Base-by-base conservation (phyloP, 495 filamentous ascomycete species). In the Lineolata rhizophorae region DNA sequence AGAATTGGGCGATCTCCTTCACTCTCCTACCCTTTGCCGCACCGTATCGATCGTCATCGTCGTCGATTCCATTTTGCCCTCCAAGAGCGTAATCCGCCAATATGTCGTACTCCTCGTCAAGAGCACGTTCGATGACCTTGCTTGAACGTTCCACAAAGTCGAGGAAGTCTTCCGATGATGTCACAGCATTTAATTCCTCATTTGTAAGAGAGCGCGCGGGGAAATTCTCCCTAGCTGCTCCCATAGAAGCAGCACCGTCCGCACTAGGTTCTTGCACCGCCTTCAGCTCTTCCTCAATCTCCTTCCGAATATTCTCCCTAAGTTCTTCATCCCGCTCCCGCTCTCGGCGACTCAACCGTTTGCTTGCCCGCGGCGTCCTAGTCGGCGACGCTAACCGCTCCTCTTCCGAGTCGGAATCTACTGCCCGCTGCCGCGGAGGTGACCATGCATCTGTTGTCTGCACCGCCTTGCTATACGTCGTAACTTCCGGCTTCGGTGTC, bases 141-240 rank as follows among this genome's bases (percentile, higher is more conserved):
- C 77, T 84, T 18, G 85, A 94, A 39, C 76, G 66, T 43, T 95
- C 90, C 13, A 99, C 72, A 46, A 99, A 99, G 43, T 90, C 79
- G 38, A 90, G 60, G 47, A 95, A 99, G 26, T 93, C 90, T 12
- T 82, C 69, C 0, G 83, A 92, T 22, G 76, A 72, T n/a, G 76
- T 80, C 22, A 94, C 81, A 10, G 85, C 90, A 40, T 72, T 73
- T 20, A 90, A 57, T 50, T 99, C 90, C 38, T 99, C 90, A 19
- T 66, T 64, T 1, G 71, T 80, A 20, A 99, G 63, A 30, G 65
- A 63, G 40, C 83, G 69, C n/a, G 73, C 68, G 15, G 87, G 84
- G 42, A 83, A 91, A 25, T 50, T 51, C 20, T 46, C 36, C 22
- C 44, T 43, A 15, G 34, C 35, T 17, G 52, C 44, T 0, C 62